Evolutionary conservation across 768 basidiomycete genomes (phyloP).

Genomic region (Rhizopogon salebrosus): DNA sequence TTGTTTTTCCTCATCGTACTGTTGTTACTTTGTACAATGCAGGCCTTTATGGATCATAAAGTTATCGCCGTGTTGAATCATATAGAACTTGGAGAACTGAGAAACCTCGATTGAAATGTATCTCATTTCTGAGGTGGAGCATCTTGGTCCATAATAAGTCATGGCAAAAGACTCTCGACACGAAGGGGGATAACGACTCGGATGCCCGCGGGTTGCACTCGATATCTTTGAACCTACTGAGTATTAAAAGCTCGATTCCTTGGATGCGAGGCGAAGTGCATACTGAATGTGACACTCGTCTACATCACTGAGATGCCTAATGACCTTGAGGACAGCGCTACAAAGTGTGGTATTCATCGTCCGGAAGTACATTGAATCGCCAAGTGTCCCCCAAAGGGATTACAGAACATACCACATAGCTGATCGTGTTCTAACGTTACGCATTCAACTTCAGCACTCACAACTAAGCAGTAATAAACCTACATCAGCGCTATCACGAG

Average conservation of each 20-base stretch:
- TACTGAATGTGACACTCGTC: constrained; percentile 99
- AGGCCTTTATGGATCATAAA: too few relatives aligned
- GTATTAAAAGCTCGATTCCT: too few relatives aligned
- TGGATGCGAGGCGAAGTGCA: constrained; percentile 86
- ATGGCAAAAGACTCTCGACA: constrained; percentile 94
- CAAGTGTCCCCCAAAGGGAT: constrained; percentile 97
- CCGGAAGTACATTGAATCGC: constrained; percentile 98
- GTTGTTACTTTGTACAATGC: too few relatives aligned
- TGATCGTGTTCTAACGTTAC: constrained; percentile 82
- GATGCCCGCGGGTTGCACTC: constrained; percentile 99
- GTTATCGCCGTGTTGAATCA: too few relatives aligned
- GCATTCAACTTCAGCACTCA: constrained; percentile 11
- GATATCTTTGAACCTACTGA: constrained; percentile 96
- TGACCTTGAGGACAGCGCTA: constrained; percentile 93
- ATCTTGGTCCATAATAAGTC: constrained; percentile 89
- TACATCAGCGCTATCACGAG: constrained; percentile 95
- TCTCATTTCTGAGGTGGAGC: constrained; percentile 85
- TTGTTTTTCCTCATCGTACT: too few relatives aligned
- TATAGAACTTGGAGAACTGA: constrained; percentile 94
- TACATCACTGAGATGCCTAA: constrained; percentile 85
- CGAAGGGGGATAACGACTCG: constrained; percentile 98
- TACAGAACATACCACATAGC: constrained; percentile 99
- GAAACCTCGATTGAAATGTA: constrained; percentile 97
- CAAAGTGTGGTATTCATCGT: constrained; percentile 98
- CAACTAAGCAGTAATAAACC: constrained; percentile 26